phyloP scores from a whole-genome alignment of 176 grass and related monocot genomes.

The Tillandsia leiboldiana region DNA sequence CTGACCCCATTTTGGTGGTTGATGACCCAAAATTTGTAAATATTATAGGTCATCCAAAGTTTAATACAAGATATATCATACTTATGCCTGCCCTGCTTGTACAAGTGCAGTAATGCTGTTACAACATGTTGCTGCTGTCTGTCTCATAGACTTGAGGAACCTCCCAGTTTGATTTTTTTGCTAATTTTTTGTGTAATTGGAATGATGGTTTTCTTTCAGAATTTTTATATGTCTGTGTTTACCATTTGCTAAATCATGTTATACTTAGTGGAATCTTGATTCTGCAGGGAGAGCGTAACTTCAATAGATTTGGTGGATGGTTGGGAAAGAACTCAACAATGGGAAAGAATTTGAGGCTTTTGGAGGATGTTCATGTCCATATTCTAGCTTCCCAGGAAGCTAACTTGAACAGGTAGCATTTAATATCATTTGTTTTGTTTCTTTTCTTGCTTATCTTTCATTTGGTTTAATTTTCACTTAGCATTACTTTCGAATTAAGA shows the following conservation, averaged over 20 bases:
- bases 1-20: neutral
- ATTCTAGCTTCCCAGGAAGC: constrained; percentile 85
- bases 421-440: too few relatives aligned
- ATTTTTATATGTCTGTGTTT: constrained; percentile 9
- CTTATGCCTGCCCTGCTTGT: too few relatives aligned
- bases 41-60: neutral
- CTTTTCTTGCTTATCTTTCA: too few relatives aligned
- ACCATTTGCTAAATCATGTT: constrained; percentile 8
- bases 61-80: neutral
- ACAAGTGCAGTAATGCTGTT: too few relatives aligned
- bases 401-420: constrained; percentile 69
- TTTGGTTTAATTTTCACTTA: neutral
- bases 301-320: constrained; percentile 99
- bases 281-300: constrained; percentile 87
- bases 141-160: too few relatives aligned
- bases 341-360: constrained; percentile 85
- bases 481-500: neutral
- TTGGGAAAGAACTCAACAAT: constrained; percentile 89
- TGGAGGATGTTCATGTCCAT: constrained; percentile 91
- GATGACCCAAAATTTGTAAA: neutral
- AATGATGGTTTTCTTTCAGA: neutral
- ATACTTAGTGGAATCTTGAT: constrained; percentile 21
- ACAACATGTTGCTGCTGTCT: too few relatives aligned
- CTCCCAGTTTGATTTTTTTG: too few relatives aligned
- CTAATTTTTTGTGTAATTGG: too few relatives aligned